phyloP scores from a whole-genome alignment of 2,329 filamentous ascomycete genomes.

The Knufia fluminis region DNA sequence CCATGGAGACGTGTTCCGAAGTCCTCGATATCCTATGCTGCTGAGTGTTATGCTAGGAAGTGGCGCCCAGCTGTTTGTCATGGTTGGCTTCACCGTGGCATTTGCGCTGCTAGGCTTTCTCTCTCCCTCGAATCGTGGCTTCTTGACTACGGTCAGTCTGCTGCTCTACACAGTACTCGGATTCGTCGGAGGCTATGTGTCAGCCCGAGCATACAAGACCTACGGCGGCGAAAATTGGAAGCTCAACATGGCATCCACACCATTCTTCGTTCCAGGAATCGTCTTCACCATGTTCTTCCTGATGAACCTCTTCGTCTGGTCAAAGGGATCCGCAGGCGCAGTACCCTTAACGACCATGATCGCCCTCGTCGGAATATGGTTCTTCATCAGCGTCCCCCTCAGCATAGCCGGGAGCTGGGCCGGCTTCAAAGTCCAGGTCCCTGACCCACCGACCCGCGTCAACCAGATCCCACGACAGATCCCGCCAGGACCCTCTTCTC shows the following conservation, averaged over 20 bases:
- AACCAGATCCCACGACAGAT: slow-evolving; percentile 99
- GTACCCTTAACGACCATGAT: slow-evolving; percentile 97
- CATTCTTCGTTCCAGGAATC: slow-evolving; percentile 71
- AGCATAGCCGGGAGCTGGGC: slow-evolving; percentile 87
- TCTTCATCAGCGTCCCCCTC: slow-evolving; percentile 86
- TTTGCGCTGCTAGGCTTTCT: slow-evolving; percentile 92
- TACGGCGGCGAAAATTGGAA: slow-evolving; percentile 93
- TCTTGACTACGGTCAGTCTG: slow-evolving; percentile 84
- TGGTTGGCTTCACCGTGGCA: slow-evolving; percentile 87
- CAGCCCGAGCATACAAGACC: slow-evolving; percentile 85
- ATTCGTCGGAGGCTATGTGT: slow-evolving; percentile 84
- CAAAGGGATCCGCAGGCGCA: slow-evolving; percentile 79
- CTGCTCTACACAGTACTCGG: slow-evolving; percentile 88
- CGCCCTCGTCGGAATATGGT: slow-evolving; percentile 88
- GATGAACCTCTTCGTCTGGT: slow-evolving; percentile 93
- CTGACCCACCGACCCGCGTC: slow-evolving; percentile 77
- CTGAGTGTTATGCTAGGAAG: slow-evolving; percentile 85
- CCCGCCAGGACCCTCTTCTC: slow-evolving; percentile 71
- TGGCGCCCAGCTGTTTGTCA: slow-evolving; percentile 92
- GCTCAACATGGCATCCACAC: slow-evolving; percentile 80
- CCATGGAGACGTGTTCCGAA: slow-evolving; percentile 92
- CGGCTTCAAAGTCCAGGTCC: slow-evolving; percentile 65
- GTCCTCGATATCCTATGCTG: slow-evolving; percentile 70
- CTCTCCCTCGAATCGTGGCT: slow-evolving; percentile 90
- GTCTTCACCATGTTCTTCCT: slow-evolving; percentile 88